A percentile compares a stretch with the other conserved stretches of the same genome.
Evolutionary conservation across 2,329 filamentous ascomycete species (phyloP).

Genomic region (Verticillium tricorpus): DNA sequence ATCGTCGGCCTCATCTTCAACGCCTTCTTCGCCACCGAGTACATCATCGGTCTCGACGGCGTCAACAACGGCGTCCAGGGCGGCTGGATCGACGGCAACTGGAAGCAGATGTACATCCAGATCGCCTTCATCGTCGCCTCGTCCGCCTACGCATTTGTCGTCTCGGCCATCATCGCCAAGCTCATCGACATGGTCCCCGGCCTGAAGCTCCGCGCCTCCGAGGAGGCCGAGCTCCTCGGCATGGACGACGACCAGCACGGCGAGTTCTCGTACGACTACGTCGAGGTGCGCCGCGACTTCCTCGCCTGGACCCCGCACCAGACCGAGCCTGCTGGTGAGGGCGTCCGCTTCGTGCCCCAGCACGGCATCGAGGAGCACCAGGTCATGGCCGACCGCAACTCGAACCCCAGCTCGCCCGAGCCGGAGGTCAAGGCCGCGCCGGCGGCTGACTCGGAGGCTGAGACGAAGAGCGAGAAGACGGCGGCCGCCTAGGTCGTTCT

Average conservation of each 20-base stretch:
- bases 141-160: slow-evolving; percentile 65
- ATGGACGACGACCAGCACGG: slow-evolving; percentile 90
- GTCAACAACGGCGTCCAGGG: slow-evolving; percentile 65
- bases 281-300: slow-evolving; percentile 84
- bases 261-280: slow-evolving; percentile 87
- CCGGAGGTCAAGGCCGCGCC: slow-evolving; percentile 9
- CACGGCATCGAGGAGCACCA: slow-evolving; percentile 69
- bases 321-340: slow-evolving; percentile 55
- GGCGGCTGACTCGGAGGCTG: slow-evolving; percentile 6
- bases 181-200: slow-evolving; percentile 71
- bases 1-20: slow-evolving; percentile 70
- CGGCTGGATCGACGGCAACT: slow-evolving; percentile 74
- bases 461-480: slow-evolving; percentile 11
- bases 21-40: slow-evolving; percentile 64
- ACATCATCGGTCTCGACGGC: slow-evolving; percentile 70
- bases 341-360: slow-evolving; percentile 58
- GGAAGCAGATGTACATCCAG: slow-evolving; percentile 71
- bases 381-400: slow-evolving; percentile 24
- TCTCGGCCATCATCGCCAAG: slow-evolving; percentile 71
- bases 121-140: slow-evolving; percentile 68
- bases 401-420: neutral
- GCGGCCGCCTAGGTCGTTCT: neutral
- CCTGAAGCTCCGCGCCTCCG: slow-evolving; percentile 72
- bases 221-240: slow-evolving; percentile 78
- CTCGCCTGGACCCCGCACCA: slow-evolving; percentile 80